Percentiles rank a stretch among this genome's conserved stretches.
Evolutionary conservation across 2,329 filamentous ascomycete genomes (phyloP).

Genomic region (Cryphonectria japonica): DNA sequence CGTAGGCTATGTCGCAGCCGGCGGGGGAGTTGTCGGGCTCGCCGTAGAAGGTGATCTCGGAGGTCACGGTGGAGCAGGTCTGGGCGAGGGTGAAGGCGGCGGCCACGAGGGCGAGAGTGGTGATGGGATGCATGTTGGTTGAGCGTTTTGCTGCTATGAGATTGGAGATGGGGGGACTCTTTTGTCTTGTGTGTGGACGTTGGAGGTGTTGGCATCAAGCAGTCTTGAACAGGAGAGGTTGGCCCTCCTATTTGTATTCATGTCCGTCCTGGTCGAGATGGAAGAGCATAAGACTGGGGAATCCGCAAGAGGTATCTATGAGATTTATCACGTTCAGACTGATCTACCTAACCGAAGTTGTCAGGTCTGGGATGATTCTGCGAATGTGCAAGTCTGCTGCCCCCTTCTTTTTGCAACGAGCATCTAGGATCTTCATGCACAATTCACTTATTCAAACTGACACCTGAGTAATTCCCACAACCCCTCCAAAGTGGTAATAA

Average conservation of each 20-base stretch:
- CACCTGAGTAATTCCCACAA: background rate
- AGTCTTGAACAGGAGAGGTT: background rate
- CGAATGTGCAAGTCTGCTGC: background rate
- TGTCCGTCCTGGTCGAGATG: background rate
- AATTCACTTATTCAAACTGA: background rate
- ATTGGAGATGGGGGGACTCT: background rate
- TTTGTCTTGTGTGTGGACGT: background rate
- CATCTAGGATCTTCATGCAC: background rate
- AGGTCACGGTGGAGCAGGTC: conserved; percentile 34
- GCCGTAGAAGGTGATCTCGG: conserved; percentile 46
- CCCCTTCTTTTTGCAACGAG: background rate
- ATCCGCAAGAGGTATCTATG: no score
- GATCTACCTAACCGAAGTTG: background rate
- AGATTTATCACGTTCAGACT: background rate
- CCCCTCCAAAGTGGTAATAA: no score
- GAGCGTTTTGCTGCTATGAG: background rate
- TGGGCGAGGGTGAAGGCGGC: background rate
- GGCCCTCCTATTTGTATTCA: background rate
- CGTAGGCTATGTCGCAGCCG: conserved; percentile 40
- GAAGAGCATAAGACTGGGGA: background rate
- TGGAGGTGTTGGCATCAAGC: background rate
- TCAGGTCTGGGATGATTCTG: background rate
- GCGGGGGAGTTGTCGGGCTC: conserved; percentile 45
- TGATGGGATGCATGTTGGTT: background rate
- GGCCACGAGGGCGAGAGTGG: background rate